Evolutionary conservation across 768 basidiomycete genomes (phyloP), one percentile per base, ranked within the genome.

Genomic region (Polyporus arcularius): DNA sequence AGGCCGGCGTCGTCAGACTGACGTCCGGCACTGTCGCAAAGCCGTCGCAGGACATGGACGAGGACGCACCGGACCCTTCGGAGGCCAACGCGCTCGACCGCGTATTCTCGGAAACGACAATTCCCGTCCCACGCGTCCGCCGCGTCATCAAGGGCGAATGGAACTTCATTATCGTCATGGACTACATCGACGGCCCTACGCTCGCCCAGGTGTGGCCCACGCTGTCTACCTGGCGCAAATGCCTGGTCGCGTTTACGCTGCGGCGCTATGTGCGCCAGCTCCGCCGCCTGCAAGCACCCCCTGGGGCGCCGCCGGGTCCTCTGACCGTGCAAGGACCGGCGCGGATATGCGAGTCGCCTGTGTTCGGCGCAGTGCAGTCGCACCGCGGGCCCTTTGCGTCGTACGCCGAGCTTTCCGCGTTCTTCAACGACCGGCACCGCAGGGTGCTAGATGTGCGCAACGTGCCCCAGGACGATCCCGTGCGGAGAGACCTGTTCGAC

Each of bases 201-300:
- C 66, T 75, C 28, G 41, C 51, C 12, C 48, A 67, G 10, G 62
- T 62, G 48, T 75, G 75, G 74, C 59, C 64, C 11, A 57, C 58
- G 2, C 55, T 72, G 28, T 57, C 66, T 31, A 18, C 55, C 10
- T 67, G 63, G 40, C 61, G 55, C 46, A 67, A 69, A 53, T 61
- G 73, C 32, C 60, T 63, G 30, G 59, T 73, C 21, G 70, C 69
- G 1, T 72, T 67, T 49, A 71, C 70, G 9, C 48, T 75, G 6
- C 68, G 73, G 2, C 41, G 67, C 12, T 74, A 73, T 47, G 43
- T 73, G 10, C 50, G 56, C 18, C 70, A 72, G 56, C 68, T 75
- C 16, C 68, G 69, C 10, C 30, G 38, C n/a, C 4, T 68, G 40
- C 49, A 21, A 16, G 30, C 26, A n/a, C 21, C 61, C 14, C 7